Conservation (phyloP, 192 early-diverging fungal genomes). For the Mortierella antarctica region DNA sequence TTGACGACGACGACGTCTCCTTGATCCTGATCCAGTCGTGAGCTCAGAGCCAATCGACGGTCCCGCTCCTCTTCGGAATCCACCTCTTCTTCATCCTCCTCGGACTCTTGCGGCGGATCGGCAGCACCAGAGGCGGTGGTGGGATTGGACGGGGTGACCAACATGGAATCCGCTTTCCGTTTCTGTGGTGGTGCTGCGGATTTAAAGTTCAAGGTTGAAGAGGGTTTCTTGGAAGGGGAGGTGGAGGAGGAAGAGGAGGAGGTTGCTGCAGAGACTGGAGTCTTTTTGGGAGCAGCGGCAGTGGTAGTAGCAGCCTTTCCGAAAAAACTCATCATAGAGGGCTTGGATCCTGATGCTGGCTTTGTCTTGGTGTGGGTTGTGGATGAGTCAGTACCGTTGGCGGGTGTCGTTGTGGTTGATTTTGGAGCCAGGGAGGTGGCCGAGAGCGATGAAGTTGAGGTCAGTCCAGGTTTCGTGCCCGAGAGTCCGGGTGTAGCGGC, state of each 20-base stretch:
- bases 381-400: background rate
- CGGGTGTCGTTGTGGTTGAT: background rate
- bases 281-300: background rate
- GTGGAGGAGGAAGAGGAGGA: background rate
- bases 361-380: constrained; percentile 3
- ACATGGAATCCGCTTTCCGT: constrained; percentile 33
- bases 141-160: background rate
- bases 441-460: background rate
- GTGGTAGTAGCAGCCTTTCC: constrained; percentile 21
- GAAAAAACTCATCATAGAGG: constrained; percentile 41
- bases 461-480: background rate
- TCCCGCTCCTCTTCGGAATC: constrained; percentile 52
- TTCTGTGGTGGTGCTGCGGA: constrained; percentile 14
- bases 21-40: constrained; percentile 38
- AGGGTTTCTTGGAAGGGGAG: background rate
- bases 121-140: background rate
- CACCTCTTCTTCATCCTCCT: constrained; percentile 23
- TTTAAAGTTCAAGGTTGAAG: constrained; percentile 18
- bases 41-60: constrained; percentile 37
- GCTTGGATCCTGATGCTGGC: constrained; percentile 2
- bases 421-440: background rate
- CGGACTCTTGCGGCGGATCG: background rate
- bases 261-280: background rate
- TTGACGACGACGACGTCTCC: background rate
- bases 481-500: background rate